Evolutionary conservation across 768 basidiomycete species (phyloP).

Genomic region (Boletus sensibilis): DNA sequence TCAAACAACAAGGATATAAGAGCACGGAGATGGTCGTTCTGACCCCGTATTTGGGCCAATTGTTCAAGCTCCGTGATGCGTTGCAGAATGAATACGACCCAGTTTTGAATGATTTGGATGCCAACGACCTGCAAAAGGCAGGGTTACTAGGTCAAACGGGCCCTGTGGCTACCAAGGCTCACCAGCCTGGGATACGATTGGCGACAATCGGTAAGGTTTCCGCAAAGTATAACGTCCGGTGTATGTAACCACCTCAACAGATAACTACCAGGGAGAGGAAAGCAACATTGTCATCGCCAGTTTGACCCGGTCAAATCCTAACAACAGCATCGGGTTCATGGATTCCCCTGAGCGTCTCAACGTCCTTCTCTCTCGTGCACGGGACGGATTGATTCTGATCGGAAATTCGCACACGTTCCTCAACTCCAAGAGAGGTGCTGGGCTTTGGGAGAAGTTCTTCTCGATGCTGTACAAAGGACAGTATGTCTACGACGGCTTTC

Average conservation of each 20-base stretch:
- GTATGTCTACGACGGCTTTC: conserved; percentile 61
- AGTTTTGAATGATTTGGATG: conserved; percentile 62
- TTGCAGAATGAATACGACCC: conserved; percentile 53
- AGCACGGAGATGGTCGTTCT: conserved; percentile 59
- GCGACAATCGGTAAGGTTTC: conserved; percentile 60
- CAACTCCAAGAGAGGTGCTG: conserved; percentile 49
- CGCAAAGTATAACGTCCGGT: background rate
- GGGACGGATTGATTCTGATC: conserved; percentile 63
- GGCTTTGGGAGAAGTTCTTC: conserved; percentile 53
- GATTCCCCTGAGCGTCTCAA: conserved; percentile 65
- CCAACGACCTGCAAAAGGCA: conserved; percentile 54
- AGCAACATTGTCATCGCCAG: conserved; percentile 65
- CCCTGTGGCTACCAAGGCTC: conserved; percentile 42
- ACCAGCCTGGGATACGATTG: conserved; percentile 44
- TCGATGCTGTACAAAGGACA: conserved; percentile 38
- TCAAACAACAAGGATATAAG: conserved; percentile 68
- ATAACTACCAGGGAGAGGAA: conserved; percentile 79
- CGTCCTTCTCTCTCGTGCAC: conserved; percentile 69
- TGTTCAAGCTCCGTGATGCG: conserved; percentile 46
- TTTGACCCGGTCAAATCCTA: conserved; percentile 58
- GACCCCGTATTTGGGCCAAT: conserved; percentile 70
- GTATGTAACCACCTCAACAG: conserved; percentile 32
- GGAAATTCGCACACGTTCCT: conserved; percentile 65
- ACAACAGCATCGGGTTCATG: conserved; percentile 70
- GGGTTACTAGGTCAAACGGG: conserved; percentile 44